Evolutionary conservation across 2,329 filamentous ascomycete genomes (phyloP).

Genomic region (Simplicillium sp.): DNA sequence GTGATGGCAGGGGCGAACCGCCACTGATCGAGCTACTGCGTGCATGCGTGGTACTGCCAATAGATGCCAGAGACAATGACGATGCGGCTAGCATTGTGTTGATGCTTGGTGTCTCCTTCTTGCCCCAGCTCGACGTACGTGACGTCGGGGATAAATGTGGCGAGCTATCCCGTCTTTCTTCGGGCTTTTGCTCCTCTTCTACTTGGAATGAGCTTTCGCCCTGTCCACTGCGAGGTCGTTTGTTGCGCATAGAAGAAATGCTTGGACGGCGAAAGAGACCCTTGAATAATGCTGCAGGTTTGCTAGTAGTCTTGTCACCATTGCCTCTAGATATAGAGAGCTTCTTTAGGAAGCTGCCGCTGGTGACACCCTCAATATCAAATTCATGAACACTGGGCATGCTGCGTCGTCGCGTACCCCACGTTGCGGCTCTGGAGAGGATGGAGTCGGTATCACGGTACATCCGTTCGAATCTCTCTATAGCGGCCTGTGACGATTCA

Average conservation of each 20-base stretch:
- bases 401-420: slow-evolving; percentile 59
- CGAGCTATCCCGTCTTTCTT: slow-evolving; percentile 30
- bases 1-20: slow-evolving; percentile 37
- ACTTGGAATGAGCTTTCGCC: slow-evolving; percentile 10
- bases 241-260: slow-evolving; percentile 25
- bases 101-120: slow-evolving; percentile 44
- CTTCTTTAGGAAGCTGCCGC: slow-evolving; percentile 55
- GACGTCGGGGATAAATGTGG: slow-evolving; percentile 37
- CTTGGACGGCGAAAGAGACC: slow-evolving; percentile 43
- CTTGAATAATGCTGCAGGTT: slow-evolving; percentile 38
- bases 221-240: slow-evolving; percentile 33
- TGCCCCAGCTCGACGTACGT: slow-evolving; percentile 42
- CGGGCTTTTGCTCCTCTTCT: slow-evolving; percentile 16
- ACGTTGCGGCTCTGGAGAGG: slow-evolving; percentile 55
- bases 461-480: slow-evolving; percentile 40
- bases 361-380: slow-evolving; percentile 42
- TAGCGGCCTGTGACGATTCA: slow-evolving; percentile 41
- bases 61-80: slow-evolving; percentile 43
- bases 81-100: slow-evolving; percentile 50
- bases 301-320: slow-evolving; percentile 23
- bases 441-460: slow-evolving; percentile 48
- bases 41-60: slow-evolving; percentile 42
- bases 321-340: slow-evolving; percentile 40
- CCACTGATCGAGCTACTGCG: slow-evolving; percentile 52
- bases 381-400: slow-evolving; percentile 50